Evolutionary conservation across 495 filamentous ascomycete genomes (phyloP).

Genomic region (Aspergillus affinis): DNA sequence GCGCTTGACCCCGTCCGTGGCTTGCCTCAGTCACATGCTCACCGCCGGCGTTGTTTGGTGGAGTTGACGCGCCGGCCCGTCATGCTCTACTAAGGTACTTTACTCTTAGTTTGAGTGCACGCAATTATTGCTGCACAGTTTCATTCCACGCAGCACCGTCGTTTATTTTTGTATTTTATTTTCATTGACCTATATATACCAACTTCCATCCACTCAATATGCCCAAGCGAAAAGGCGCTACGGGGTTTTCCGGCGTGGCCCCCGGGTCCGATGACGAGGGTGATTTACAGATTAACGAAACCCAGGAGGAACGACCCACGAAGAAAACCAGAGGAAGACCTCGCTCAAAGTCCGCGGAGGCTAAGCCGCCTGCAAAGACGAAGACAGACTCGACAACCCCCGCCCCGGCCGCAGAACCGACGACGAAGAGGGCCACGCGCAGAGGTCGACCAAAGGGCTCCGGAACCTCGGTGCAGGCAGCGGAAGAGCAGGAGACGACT

Average conservation of each 20-base stretch:
- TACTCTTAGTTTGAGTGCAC: too few species aligned
- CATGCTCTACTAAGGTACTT: neutral
- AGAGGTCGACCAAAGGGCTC: conserved; percentile 45
- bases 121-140: too few species aligned
- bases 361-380: conserved; percentile 18
- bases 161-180: too few species aligned
- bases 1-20: conserved; percentile 28
- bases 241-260: conserved; percentile 57
- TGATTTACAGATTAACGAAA: conserved; percentile 35
- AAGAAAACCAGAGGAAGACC: conserved; percentile 46
- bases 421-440: conserved; percentile 33
- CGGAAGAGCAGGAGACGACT: conserved; percentile 17
- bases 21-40: conserved; percentile 33
- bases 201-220: conserved; percentile 31
- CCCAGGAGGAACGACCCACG: conserved; percentile 36
- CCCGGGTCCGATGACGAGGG: conserved; percentile 70
- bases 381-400: conserved; percentile 17
- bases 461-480: conserved; percentile 25
- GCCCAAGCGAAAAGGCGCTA: conserved; percentile 53
- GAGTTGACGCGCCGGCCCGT: conserved; percentile 7
- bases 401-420: conserved; percentile 34
- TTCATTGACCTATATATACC: neutral
- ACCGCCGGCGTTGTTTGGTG: conserved; percentile 5
- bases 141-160: too few species aligned
- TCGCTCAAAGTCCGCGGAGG: conserved; percentile 29